Conservation (phyloP, 345 rosid species). For the Theobroma cacao region DNA sequence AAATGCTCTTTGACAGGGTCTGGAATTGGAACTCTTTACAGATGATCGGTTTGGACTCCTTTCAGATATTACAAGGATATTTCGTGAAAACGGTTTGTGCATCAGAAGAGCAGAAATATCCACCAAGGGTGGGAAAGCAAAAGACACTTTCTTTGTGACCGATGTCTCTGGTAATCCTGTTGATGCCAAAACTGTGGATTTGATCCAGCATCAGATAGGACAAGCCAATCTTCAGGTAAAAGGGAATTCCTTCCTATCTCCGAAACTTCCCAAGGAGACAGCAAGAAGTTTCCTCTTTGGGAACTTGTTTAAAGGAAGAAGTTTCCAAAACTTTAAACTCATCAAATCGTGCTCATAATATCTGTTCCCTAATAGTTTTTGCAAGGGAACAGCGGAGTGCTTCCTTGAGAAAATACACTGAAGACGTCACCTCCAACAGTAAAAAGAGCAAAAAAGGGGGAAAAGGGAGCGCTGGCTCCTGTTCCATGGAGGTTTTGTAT, state of each 20-base stretch:
- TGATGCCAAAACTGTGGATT: slow-evolving; percentile 45
- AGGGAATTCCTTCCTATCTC: slow-evolving; percentile 22
- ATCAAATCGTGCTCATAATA: slow-evolving; percentile 40
- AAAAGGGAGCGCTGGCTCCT: not conserved
- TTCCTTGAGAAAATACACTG: not conserved
- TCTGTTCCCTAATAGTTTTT: not conserved
- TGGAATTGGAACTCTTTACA: slow-evolving; percentile 45
- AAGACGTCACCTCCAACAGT: not conserved
- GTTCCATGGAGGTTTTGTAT: not conserved
- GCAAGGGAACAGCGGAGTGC: not conserved
- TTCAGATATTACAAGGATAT: slow-evolving; percentile 53
- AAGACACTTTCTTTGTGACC: slow-evolving; percentile 49
- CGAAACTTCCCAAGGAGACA: slow-evolving; percentile 35
- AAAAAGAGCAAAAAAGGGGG: not conserved
- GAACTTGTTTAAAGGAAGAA: slow-evolving; percentile 47
- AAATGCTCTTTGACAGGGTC: slow-evolving; percentile 31
- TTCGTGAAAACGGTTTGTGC: slow-evolving; percentile 51
- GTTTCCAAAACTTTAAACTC: slow-evolving; percentile 40
- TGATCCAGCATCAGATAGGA: slow-evolving; percentile 47
- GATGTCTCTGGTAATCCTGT: slow-evolving; percentile 51
- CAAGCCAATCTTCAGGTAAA: slow-evolving; percentile 40
- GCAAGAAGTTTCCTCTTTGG: slow-evolving; percentile 40
- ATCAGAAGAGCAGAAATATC: slow-evolving; percentile 57
- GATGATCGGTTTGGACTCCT: slow-evolving; percentile 57
- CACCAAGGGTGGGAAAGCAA: slow-evolving; percentile 45